A percentile compares a stretch with the other conserved stretches of the same genome.
Evolutionary conservation across 768 basidiomycete species (phyloP).

Genomic region (Hypsizygus marmoreus): DNA sequence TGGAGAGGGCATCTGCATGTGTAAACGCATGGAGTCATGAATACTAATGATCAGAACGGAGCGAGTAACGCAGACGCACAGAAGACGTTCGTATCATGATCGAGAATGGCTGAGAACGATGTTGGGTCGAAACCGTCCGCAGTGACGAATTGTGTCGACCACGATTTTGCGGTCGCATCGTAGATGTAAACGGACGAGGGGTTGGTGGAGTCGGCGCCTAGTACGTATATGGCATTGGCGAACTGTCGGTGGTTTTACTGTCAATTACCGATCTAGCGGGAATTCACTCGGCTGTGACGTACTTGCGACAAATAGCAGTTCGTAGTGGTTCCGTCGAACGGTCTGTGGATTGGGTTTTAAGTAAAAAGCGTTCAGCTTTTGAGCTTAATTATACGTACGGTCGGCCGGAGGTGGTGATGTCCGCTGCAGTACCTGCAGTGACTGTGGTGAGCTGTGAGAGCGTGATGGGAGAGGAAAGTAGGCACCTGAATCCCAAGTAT

Average conservation of each 20-base stretch:
- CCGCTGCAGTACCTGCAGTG: slow-evolving; percentile 50
- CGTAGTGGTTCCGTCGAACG: slow-evolving; percentile 63
- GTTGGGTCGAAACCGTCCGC: slow-evolving; percentile 60
- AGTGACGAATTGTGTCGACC: slow-evolving; percentile 72
- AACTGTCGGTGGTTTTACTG: slow-evolving; percentile 46
- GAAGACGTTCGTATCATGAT: slow-evolving; percentile 94
- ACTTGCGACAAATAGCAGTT: slow-evolving; percentile 78
- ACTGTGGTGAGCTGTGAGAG: slow-evolving; percentile 15
- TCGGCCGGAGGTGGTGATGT: slow-evolving; percentile 73
- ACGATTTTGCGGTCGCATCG: slow-evolving; percentile 68
- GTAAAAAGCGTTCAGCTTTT: not conserved
- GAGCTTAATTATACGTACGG: slow-evolving; percentile 54
- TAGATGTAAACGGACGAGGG: slow-evolving; percentile 79
- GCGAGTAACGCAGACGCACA: slow-evolving; percentile 51
- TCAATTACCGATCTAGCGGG: not conserved
- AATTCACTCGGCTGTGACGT: slow-evolving; percentile 8
- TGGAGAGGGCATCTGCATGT: slow-evolving; percentile 71
- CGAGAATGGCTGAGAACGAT: slow-evolving; percentile 73
- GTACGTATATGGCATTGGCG: slow-evolving; percentile 82
- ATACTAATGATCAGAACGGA: no score
- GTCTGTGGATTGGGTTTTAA: slow-evolving; percentile 35
- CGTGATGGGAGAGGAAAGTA: slow-evolving; percentile 14
- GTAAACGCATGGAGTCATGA: no score
- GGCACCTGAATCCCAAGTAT: no score
- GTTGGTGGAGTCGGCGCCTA: slow-evolving; percentile 74